Evolutionary conservation across 129 eudicot species (phyloP).

Genomic region (Flaveria robusta): DNA sequence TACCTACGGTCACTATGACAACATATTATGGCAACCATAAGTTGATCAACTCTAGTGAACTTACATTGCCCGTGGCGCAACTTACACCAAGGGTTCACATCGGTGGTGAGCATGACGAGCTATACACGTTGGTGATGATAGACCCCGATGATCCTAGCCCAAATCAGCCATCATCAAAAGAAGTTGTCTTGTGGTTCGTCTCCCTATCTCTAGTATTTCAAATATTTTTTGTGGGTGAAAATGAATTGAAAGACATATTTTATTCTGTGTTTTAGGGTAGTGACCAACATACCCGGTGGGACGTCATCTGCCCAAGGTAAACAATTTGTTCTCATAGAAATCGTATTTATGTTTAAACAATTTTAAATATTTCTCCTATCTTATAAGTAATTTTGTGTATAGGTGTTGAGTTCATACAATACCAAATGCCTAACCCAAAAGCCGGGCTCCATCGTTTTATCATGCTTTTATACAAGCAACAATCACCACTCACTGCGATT

Average conservation of each 20-base stretch:
- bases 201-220: background rate
- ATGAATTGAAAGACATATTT: background rate
- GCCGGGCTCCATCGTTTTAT: conserved; percentile 23
- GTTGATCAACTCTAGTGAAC: conserved; percentile 11
- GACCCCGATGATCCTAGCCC: conserved; percentile 34
- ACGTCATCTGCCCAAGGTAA: conserved; percentile 18
- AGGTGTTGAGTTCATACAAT: conserved; percentile 29
- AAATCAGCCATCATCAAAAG: background rate
- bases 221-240: background rate
- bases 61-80: background rate
- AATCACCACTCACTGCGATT: background rate
- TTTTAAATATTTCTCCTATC: background rate
- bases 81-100: conserved; percentile 24
- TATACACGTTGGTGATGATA: conserved; percentile 20
- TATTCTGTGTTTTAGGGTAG: conserved; percentile 14
- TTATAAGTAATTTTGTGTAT: background rate
- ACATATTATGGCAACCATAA: background rate
- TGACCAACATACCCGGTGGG: conserved; percentile 21
- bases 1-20: background rate
- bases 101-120: conserved; percentile 16
- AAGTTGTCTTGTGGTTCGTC: conserved; percentile 11
- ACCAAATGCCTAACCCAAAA: conserved; percentile 19
- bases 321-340: background rate
- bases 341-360: background rate
- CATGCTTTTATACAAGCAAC: conserved; percentile 23